Evolutionary conservation across 805 yeast species (phyloP).

Genomic region (Yamadazyma nakazawae): DNA sequence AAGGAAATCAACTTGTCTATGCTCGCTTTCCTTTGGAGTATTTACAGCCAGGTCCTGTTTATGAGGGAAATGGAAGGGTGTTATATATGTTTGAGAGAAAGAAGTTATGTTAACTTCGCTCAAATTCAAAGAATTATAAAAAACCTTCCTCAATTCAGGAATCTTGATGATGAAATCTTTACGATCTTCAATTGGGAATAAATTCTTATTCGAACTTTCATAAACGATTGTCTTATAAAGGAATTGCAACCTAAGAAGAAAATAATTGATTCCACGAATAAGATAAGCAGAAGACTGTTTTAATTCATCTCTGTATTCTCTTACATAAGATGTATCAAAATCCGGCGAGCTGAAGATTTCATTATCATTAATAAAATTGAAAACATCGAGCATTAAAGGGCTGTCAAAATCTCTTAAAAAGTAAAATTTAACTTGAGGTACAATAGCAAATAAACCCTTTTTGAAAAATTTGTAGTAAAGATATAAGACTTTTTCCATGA

Average conservation of each 20-base stretch:
- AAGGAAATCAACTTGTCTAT: slow-evolving; percentile 13
- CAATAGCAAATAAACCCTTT: slow-evolving; percentile 31
- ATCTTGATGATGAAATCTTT: slow-evolving; percentile 26
- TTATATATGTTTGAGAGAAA: slow-evolving; percentile 15
- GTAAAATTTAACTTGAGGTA: slow-evolving; percentile 41
- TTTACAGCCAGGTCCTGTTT: not conserved
- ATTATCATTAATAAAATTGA: slow-evolving; percentile 19
- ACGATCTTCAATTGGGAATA: slow-evolving; percentile 27
- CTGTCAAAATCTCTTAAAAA: slow-evolving; percentile 39
- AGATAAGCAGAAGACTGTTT: slow-evolving; percentile 26
- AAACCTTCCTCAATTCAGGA: slow-evolving; percentile 11
- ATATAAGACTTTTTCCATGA: slow-evolving; percentile 31
- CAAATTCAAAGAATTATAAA: slow-evolving; percentile 11
- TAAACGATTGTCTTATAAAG: slow-evolving; percentile 30
- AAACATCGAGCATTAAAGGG: slow-evolving; percentile 39
- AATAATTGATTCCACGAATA: slow-evolving; percentile 28
- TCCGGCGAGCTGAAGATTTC: slow-evolving; percentile 19
- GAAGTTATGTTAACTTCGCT: slow-evolving; percentile 13
- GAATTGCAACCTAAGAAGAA: slow-evolving; percentile 24
- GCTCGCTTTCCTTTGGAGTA: slow-evolving; percentile 3
- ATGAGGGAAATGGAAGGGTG: slow-evolving; percentile 16
- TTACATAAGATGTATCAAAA: slow-evolving; percentile 19
- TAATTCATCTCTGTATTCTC: slow-evolving; percentile 16
- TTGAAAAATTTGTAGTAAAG: slow-evolving; percentile 31
- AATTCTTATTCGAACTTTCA: slow-evolving; percentile 17